Conservation (phyloP, 306 rosid species). For the Notholithocarpus densiflorus region DNA sequence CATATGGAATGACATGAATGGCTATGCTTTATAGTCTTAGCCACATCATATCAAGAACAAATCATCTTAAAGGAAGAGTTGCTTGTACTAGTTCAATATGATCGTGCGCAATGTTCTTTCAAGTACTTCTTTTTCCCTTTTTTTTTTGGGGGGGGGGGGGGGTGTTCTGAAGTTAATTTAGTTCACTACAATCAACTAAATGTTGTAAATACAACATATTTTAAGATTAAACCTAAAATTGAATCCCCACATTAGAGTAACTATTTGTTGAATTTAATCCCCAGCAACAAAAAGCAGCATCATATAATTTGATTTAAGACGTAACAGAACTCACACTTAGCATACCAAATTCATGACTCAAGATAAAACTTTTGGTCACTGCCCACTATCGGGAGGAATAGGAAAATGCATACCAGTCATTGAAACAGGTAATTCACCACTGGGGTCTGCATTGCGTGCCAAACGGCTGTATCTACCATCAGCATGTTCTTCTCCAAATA, state of each 20-base stretch:
- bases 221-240: background rate
- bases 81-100: background rate
- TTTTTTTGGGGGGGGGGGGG: no score
- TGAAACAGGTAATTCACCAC: conserved; percentile 31
- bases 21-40: background rate
- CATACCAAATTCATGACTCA: background rate
- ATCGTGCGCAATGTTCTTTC: background rate
- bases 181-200: background rate
- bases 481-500: conserved; percentile 57
- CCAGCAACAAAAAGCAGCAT: background rate
- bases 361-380: background rate
- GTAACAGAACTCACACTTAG: conserved; percentile 2
- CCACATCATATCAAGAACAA: background rate
- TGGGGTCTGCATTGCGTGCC: conserved; percentile 41
- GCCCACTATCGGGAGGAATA: background rate
- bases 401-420: conserved; percentile 36
- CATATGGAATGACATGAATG: background rate
- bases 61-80: background rate
- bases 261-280: background rate
- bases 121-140: no score
- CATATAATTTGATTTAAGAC: background rate
- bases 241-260: background rate
- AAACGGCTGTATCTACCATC: conserved; percentile 54
- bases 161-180: background rate
- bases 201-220: background rate